A percentile compares a stretch with the other conserved stretches of the same genome.
phyloP scores from a whole-genome alignment of 331 rosid species.

The Stylosanthes scabra region DNA sequence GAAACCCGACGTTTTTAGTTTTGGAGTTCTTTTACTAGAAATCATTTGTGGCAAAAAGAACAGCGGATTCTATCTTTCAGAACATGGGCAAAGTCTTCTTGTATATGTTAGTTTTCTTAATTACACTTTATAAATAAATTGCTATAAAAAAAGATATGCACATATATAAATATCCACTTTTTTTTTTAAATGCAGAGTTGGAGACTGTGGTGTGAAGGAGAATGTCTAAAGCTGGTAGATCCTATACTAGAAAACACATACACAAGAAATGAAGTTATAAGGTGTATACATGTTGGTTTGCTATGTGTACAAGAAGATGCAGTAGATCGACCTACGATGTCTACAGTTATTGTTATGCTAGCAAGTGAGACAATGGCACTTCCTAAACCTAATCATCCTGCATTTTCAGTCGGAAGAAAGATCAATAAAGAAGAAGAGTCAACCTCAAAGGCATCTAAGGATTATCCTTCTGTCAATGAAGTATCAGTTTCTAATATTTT shows the following conservation, averaged over 20 bases:
- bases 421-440: slow-evolving; percentile 19
- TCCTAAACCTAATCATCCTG: slow-evolving; percentile 48
- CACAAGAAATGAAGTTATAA: slow-evolving; percentile 35
- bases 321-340: slow-evolving; percentile 52
- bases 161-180: not conserved
- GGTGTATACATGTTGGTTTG: slow-evolving; percentile 53
- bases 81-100: slow-evolving; percentile 50
- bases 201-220: slow-evolving; percentile 52
- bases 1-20: slow-evolving; percentile 44
- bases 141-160: not conserved
- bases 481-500: slow-evolving; percentile 31
- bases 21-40: slow-evolving; percentile 48
- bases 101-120: slow-evolving; percentile 39
- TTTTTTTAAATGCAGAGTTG: slow-evolving; percentile 42
- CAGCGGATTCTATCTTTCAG: slow-evolving; percentile 40
- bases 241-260: slow-evolving; percentile 37
- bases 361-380: slow-evolving; percentile 43
- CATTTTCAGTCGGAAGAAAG: slow-evolving; percentile 51
- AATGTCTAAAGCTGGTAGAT: slow-evolving; percentile 47
- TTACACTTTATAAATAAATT: no score
- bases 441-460: slow-evolving; percentile 39
- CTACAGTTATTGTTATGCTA: slow-evolving; percentile 46
- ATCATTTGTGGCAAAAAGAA: slow-evolving; percentile 44
- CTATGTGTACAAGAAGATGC: slow-evolving; percentile 62
- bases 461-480: slow-evolving; percentile 39